Percentiles rank a stretch among this genome's conserved stretches.
Conservation (phyloP, 805 yeast species). For the Metschnikowia cerradonensis region DNA sequence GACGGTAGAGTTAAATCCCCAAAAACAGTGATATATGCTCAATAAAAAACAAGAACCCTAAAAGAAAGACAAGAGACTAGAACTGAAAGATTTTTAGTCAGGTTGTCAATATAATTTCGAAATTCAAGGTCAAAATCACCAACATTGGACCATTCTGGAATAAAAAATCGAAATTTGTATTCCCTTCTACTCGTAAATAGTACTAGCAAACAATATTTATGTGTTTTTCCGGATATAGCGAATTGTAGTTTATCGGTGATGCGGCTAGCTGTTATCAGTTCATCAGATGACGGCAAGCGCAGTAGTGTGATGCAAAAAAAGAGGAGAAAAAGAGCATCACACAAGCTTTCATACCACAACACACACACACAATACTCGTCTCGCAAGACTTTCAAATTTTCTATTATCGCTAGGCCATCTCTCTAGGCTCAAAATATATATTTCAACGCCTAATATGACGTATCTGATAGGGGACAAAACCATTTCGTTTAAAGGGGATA, state of each 20-base stretch:
- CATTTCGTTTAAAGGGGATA: constrained; percentile 22
- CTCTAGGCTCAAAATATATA: neutral
- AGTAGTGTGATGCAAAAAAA: constrained; percentile 10
- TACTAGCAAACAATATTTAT: no score
- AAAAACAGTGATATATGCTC: neutral
- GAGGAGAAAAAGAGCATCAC: constrained; percentile 9
- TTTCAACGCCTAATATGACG: constrained; percentile 22
- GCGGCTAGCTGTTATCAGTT: neutral
- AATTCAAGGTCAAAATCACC: neutral
- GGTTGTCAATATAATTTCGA: neutral
- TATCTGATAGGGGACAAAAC: constrained; percentile 36
- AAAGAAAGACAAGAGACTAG: neutral
- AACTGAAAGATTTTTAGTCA: neutral
- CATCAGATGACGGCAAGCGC: constrained; percentile 1
- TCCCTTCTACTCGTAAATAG: no score
- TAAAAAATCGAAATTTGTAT: neutral
- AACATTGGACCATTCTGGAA: neutral
- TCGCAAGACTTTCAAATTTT: neutral
- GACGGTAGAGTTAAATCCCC: neutral
- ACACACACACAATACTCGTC: neutral
- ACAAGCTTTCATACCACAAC: neutral
- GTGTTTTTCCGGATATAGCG: neutral
- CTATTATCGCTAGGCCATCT: neutral
- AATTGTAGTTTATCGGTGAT: neutral
- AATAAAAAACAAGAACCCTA: neutral